Evolutionary conservation across 306 rosid genomes (phyloP), one percentile per base, ranked within the genome.

Genomic region (Trifolium repens): DNA sequence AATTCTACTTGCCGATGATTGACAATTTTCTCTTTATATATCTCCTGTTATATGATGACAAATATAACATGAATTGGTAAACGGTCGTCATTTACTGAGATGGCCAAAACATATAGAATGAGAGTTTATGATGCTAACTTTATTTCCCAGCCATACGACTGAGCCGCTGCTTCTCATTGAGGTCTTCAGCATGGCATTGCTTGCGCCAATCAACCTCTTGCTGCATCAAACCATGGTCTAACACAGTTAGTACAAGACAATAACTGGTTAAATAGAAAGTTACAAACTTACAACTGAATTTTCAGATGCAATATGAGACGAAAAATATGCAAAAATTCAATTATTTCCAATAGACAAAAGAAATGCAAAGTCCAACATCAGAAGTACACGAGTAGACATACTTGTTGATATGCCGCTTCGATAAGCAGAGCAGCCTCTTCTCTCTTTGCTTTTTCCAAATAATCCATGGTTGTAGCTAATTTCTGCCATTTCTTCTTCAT

Each of bases 401-500:
- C 32, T 30, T 30, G 32, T 3, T 30, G 27, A 26, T 26, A 26
- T 2, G 2, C 19, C 19, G 19, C 19, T 22, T 22, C 24, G 24
- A 22, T 90, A 66, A 91, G 66, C 1, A 97, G 87, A 57, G 97
- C 96, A 15, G 93, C 86, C 82, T 90, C 98, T 73, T 94, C 98
- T 77, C 97, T 85, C 83, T 90, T 94, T 13, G 98, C 98, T 75
- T 97, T 90, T 81, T 94, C 98, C 75, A 89, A 73, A 82, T 85
- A 78, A 80, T 94, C 98, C 97, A 91, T 91, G 17, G 96, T 88
- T 69, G 90, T 94, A 3, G 88, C 87, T 2, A 86, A 71, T 81
- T 94, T 94, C 16, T 87, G 89, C 8, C 90, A 79, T 77, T 94
- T 94, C 85, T 94, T 94, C 55, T 90, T 97, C 98, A 84, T 90